Conservation (phyloP, 2,329 filamentous ascomycete genomes). For the Graphium sp. region DNA sequence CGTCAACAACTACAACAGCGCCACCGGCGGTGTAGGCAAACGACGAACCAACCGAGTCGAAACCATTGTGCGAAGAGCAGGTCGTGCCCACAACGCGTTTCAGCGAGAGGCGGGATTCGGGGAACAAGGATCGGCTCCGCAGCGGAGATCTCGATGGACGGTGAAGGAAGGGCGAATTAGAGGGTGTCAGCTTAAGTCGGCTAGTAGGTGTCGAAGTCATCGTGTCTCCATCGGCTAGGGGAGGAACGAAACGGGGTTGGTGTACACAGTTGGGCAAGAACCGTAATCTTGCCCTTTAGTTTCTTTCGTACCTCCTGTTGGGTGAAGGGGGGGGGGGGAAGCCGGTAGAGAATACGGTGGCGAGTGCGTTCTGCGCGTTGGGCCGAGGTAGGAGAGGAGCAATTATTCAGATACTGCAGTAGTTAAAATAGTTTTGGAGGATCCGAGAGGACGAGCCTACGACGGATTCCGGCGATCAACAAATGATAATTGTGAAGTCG, state of each 20-base stretch:
- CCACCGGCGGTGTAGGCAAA: slow-evolving; percentile 91
- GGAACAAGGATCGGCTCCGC: slow-evolving; percentile 23
- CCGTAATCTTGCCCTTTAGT: too few relatives aligned
- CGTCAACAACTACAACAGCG: slow-evolving; percentile 74
- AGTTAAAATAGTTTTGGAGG: too few relatives aligned
- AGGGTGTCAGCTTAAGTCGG: slow-evolving; percentile 55
- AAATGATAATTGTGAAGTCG: too few relatives aligned
- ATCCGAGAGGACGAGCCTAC: too few relatives aligned
- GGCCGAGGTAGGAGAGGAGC: too few relatives aligned
- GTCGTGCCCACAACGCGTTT: slow-evolving; percentile 85
- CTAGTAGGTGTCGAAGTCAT: slow-evolving; percentile 42
- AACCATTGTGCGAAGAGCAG: slow-evolving; percentile 66
- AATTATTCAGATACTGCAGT: too few relatives aligned
- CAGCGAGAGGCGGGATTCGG: slow-evolving; percentile 50
- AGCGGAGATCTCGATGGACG: slow-evolving; percentile 47
- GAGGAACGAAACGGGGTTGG: slow-evolving; percentile 4
- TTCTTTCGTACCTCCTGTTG: too few relatives aligned
- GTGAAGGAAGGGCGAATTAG: slow-evolving; percentile 54
- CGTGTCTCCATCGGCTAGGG: slow-evolving; percentile 31
- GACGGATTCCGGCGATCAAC: too few relatives aligned
- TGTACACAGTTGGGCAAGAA: too few relatives aligned
- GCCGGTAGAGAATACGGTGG: background rate
- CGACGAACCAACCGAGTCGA: slow-evolving; percentile 60
- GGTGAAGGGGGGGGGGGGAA: too few relatives aligned
- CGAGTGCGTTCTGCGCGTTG: too few relatives aligned